Evolutionary conservation across 129 eudicot genomes (phyloP).

Genomic region (Arctium lappa): DNA sequence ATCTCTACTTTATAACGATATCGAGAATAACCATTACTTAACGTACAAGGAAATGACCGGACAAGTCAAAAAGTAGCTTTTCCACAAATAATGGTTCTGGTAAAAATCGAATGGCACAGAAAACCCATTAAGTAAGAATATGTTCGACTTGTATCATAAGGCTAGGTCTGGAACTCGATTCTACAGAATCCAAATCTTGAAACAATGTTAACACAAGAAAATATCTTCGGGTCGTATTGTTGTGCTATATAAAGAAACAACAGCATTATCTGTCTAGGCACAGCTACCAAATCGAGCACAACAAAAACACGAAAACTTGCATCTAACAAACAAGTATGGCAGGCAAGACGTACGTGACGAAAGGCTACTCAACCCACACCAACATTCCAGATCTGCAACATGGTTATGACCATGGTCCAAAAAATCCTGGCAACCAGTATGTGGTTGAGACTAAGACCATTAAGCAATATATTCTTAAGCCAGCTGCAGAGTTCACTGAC

Average conservation of each 20-base stretch:
- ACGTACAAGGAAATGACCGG: background rate
- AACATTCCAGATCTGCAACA: constrained; percentile 3
- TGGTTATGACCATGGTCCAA: constrained; percentile 2
- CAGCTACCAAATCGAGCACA: background rate
- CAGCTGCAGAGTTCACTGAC: constrained; percentile 7
- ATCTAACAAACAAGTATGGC: background rate
- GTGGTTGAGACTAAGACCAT: constrained; percentile 1
- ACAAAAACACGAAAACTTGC: background rate
- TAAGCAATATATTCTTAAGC: constrained; percentile 8
- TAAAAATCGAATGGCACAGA: background rate
- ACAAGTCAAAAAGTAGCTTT: background rate
- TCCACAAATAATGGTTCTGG: background rate
- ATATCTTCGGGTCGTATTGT: background rate
- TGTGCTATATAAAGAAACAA: constrained; percentile 8
- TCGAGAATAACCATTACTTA: background rate
- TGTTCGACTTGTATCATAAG: constrained; percentile 15
- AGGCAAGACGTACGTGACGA: constrained; percentile 11
- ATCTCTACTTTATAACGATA: background rate
- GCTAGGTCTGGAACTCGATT: constrained; percentile 5
- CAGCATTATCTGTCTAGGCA: background rate
- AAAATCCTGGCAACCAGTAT: constrained; percentile 7
- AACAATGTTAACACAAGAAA: constrained; percentile 8
- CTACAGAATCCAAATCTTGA: constrained; percentile 21
- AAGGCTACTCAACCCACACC: constrained; percentile 31
- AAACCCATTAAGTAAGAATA: constrained; percentile 22